Evolutionary conservation across 768 basidiomycete genomes (phyloP).

Genomic region (Boletus pseudopeckii): DNA sequence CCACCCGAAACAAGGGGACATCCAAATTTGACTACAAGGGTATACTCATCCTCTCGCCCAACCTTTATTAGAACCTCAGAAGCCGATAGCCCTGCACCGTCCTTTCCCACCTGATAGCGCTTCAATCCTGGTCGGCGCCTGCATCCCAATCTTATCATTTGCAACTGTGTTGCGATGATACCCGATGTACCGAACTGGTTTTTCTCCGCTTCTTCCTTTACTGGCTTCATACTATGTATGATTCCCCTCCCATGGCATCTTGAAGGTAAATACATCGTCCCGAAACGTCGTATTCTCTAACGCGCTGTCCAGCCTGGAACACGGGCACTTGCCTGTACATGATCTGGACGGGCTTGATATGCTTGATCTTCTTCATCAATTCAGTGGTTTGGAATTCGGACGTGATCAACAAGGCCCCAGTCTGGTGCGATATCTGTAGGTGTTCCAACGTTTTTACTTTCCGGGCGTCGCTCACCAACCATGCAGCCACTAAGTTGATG

Average conservation of each 20-base stretch:
- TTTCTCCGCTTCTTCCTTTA: constrained; percentile 50
- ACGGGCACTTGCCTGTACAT: constrained; percentile 45
- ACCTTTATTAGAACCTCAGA: constrained; percentile 25
- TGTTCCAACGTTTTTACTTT: not conserved
- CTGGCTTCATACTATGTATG: constrained; percentile 52
- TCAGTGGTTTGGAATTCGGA: constrained; percentile 51
- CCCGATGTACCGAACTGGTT: constrained; percentile 29
- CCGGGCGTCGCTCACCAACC: not conserved
- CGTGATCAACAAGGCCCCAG: constrained; percentile 37
- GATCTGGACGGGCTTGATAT: constrained; percentile 40
- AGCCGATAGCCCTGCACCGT: not conserved
- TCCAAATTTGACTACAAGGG: constrained; percentile 28
- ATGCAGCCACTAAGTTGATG: constrained; percentile 18
- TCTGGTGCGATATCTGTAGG: constrained; percentile 68
- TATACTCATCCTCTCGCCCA: not conserved
- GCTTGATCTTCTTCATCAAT: constrained; percentile 47
- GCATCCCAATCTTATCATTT: constrained; percentile 7
- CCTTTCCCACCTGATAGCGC: constrained; percentile 1
- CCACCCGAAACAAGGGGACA: constrained; percentile 24
- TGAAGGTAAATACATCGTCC: constrained; percentile 16
- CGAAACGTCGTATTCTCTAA: not conserved
- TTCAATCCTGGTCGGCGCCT: constrained; percentile 7
- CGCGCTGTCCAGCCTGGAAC: constrained; percentile 36
- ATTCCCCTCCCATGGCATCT: constrained; percentile 69
- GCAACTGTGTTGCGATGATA: constrained; percentile 31